These are phyloP conservation scores for Nitzschia putrida DNA, from an alignment of 108 stramenopile genomes.

Conservation along the genomic window DNA sequence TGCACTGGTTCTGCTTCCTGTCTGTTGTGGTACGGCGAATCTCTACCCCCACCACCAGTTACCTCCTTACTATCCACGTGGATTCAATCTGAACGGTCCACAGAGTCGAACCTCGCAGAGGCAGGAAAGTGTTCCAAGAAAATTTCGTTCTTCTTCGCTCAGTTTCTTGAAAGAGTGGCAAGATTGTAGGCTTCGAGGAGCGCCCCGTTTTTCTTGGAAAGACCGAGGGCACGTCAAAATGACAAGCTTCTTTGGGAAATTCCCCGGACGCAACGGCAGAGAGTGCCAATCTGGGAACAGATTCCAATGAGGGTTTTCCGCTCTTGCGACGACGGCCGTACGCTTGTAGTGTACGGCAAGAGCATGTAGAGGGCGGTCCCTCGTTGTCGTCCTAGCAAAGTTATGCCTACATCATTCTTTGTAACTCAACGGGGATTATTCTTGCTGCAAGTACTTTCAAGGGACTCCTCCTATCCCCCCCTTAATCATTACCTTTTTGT, in stretches of 20 bases:
- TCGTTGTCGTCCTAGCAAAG: slow-evolving; percentile 69
- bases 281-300: slow-evolving; percentile 66
- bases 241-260: slow-evolving; percentile 80
- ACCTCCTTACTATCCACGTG: too few relatives aligned
- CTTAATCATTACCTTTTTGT: slow-evolving; percentile 37
- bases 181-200: slow-evolving; percentile 54
- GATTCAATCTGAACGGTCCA: too few relatives aligned
- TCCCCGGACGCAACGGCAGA: slow-evolving; percentile 80
- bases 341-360: slow-evolving; percentile 32
- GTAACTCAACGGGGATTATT: slow-evolving; percentile 81
- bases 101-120: too few relatives aligned
- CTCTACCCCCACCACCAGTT: too few relatives aligned
- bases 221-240: slow-evolving; percentile 48
- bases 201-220: slow-evolving; percentile 49
- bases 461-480: slow-evolving; percentile 4
- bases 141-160: background rate
- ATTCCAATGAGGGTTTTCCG: slow-evolving; percentile 47
- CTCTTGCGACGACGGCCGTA: slow-evolving; percentile 49
- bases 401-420: slow-evolving; percentile 59
- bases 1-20: too few relatives aligned
- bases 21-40: too few relatives aligned
- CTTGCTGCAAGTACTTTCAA: slow-evolving; percentile 18
- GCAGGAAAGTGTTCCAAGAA: too few relatives aligned
- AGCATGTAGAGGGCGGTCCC: slow-evolving; percentile 39
- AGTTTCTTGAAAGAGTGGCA: slow-evolving; percentile 25